phyloP scores from a whole-genome alignment of 495 filamentous ascomycete genomes.

The Podospora didyma region DNA sequence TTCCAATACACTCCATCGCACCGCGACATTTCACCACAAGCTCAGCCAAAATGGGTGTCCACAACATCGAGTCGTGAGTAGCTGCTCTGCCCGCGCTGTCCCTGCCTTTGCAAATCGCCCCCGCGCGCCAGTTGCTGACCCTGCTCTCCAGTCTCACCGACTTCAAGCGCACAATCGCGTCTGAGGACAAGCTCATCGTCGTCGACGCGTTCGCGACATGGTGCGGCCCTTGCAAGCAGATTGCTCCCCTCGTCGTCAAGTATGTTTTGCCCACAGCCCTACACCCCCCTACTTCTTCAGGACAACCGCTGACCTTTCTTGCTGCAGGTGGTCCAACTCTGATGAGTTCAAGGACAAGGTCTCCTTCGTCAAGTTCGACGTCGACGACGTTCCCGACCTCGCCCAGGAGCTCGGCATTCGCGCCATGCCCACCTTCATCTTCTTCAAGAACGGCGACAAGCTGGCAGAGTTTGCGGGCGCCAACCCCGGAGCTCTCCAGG shows the following conservation, averaged over 20 bases:
- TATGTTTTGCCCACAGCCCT: slow-evolving; percentile 5
- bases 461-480: slow-evolving; percentile 74
- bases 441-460: slow-evolving; percentile 72
- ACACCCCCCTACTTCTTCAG: background rate
- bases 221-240: slow-evolving; percentile 94
- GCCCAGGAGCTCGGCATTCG: slow-evolving; percentile 77
- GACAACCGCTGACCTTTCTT: background rate
- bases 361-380: slow-evolving; percentile 89
- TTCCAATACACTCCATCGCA: slow-evolving; percentile 3
- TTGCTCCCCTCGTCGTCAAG: slow-evolving; percentile 70
- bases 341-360: slow-evolving; percentile 43
- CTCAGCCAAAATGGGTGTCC: slow-evolving; percentile 42
- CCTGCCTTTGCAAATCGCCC: background rate
- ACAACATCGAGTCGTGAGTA: slow-evolving; percentile 38
- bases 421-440: slow-evolving; percentile 91
- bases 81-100: background rate
- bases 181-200: slow-evolving; percentile 58
- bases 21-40: slow-evolving; percentile 38
- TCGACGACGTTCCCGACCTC: slow-evolving; percentile 75
- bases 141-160: slow-evolving; percentile 50
- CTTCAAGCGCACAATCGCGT: slow-evolving; percentile 55
- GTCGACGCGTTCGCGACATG: slow-evolving; percentile 86
- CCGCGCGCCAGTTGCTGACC: background rate
- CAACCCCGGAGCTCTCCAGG: slow-evolving; percentile 48
- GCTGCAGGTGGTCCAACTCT: slow-evolving; percentile 49